Percentiles rank a stretch among this genome's conserved stretches.
Evolutionary conservation across 306 rosid species (phyloP).

Genomic region (Casuarina equisetifolia): DNA sequence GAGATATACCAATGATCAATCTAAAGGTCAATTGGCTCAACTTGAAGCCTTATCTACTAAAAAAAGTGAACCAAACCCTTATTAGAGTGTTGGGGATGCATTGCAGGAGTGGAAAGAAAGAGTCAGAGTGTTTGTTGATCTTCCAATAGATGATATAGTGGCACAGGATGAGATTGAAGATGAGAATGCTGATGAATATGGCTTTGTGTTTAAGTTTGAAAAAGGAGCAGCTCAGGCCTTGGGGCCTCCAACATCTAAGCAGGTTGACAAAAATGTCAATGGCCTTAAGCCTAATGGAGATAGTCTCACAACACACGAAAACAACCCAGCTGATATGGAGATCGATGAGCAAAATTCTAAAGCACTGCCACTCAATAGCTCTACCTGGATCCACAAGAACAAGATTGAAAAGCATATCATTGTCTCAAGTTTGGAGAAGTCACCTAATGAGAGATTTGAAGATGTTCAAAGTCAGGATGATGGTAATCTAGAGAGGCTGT

Average conservation of each 20-base stretch:
- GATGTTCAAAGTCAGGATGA: conserved; percentile 28
- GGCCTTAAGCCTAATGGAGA: conserved; percentile 40
- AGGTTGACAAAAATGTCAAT: conserved; percentile 54
- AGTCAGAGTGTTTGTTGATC: conserved; percentile 60
- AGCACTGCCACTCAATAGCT: conserved; percentile 34
- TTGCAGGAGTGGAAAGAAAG: conserved; percentile 75
- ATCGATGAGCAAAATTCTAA: conserved; percentile 51
- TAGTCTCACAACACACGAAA: conserved; percentile 34
- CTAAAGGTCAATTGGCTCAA: conserved; percentile 38
- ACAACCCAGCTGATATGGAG: conserved; percentile 42
- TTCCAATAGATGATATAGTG: conserved; percentile 44
- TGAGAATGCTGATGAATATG: conserved; percentile 77
- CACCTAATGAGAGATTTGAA: conserved; percentile 41
- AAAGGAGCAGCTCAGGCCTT: conserved; percentile 83
- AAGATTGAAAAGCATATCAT: conserved; percentile 43
- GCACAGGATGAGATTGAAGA: conserved; percentile 52
- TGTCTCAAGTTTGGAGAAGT: conserved; percentile 40
- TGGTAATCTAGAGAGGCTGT: conserved; percentile 30
- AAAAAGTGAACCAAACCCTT: conserved; percentile 72
- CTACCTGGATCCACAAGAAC: conserved; percentile 36
- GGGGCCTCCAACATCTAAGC: conserved; percentile 88
- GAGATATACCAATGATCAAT: conserved; percentile 44
- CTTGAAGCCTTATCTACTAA: conserved; percentile 42
- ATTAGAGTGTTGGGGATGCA: conserved; percentile 70
- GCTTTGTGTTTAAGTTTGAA: conserved; percentile 71